Conservation (phyloP, 352 stramenopile species). For the Globisporangium parvum region DNA sequence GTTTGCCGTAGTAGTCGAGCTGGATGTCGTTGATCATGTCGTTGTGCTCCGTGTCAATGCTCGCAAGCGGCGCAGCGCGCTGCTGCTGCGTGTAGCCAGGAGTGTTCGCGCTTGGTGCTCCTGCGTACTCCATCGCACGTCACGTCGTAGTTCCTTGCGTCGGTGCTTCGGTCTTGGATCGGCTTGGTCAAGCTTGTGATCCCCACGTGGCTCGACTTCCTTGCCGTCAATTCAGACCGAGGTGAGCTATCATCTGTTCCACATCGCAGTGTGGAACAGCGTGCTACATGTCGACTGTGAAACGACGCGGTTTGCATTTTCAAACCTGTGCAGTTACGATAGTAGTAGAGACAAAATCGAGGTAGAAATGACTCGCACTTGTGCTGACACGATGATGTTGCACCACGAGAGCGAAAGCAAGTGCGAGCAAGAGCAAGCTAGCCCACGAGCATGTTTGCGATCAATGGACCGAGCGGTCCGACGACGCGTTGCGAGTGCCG, state of each 20-base stretch:
- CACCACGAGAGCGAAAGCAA: too few relatives aligned
- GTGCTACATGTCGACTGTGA: neutral
- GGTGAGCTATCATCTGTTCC: neutral
- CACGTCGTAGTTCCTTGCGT: too few relatives aligned
- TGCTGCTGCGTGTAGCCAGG: conserved; percentile 3
- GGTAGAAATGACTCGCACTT: too few relatives aligned
- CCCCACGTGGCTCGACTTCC: too few relatives aligned
- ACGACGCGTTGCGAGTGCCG: conserved; percentile 50
- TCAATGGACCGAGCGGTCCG: conserved; percentile 70
- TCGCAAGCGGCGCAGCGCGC: conserved; percentile 39
- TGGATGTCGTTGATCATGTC: conserved; percentile 89
- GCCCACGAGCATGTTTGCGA: conserved; percentile 45
- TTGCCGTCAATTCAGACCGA: too few relatives aligned
- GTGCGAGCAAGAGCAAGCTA: neutral
- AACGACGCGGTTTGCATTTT: neutral
- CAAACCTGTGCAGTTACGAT: too few relatives aligned
- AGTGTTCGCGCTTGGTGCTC: too few relatives aligned
- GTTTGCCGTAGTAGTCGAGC: conserved; percentile 86
- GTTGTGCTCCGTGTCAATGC: conserved; percentile 84
- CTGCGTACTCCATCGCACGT: too few relatives aligned
- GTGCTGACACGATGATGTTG: too few relatives aligned
- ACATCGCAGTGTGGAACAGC: conserved; percentile 5
- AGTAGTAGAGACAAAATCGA: too few relatives aligned
- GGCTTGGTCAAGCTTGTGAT: neutral
- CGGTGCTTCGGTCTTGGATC: too few relatives aligned